Percentiles rank a stretch among this genome's conserved stretches.
These are phyloP conservation scores for Sclerotinia minor DNA, from an alignment of 2,329 filamentous ascomycete genomes.

Conservation along the genomic window DNA sequence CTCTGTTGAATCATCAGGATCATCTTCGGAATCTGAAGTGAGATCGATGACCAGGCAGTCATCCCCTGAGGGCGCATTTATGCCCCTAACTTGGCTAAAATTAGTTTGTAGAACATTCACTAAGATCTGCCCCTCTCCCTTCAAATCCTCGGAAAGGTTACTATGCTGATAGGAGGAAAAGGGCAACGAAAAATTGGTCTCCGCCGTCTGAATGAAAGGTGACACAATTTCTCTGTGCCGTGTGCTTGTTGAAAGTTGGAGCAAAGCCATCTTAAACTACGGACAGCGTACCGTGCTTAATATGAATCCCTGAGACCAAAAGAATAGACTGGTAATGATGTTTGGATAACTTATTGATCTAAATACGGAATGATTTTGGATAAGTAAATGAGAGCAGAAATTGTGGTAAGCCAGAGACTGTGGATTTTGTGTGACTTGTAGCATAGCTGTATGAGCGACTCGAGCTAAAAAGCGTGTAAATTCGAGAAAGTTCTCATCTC, in stretches of 20 bases:
- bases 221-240: neutral
- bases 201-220: neutral
- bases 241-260: neutral
- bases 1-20: neutral
- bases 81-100: no score
- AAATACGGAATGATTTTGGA: neutral
- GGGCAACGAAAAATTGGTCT: neutral
- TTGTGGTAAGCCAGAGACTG: neutral
- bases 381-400: neutral
- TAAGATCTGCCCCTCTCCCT: neutral
- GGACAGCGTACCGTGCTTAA: neutral
- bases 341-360: neutral
- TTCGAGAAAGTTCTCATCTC: neutral
- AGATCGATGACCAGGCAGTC: constrained; percentile 5
- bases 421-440: neutral
- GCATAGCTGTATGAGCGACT: neutral
- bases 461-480: neutral
- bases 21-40: neutral
- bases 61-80: neutral
- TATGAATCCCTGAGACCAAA: neutral
- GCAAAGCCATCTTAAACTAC: neutral
- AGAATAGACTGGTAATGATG: neutral
- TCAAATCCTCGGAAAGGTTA: no score
- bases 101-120: neutral
- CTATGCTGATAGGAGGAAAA: neutral